Base-by-base conservation (phyloP, 192 early-diverging fungal genomes). In the Entophlyctis luteolus region DNA sequence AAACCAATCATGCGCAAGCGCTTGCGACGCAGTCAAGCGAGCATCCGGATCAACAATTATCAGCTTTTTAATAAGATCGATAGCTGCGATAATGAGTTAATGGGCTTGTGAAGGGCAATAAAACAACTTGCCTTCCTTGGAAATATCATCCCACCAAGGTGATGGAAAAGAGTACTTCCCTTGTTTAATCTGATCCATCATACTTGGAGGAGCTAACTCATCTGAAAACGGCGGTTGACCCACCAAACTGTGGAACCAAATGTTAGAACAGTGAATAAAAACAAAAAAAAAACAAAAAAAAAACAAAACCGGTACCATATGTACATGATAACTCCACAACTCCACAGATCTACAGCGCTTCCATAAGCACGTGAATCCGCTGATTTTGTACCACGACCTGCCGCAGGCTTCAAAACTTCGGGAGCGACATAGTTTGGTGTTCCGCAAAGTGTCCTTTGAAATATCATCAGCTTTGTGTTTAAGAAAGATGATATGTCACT, bases 281-380 rank as follows among this genome's bases (percentile, higher is more conserved):
- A 45, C 42, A 0, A 20, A 12, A 20, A 45, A 0, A 66, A 52
- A 12, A 3, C 72, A 52, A n/a, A n/a, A n/a, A n/a, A n/a, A n/a
- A n/a, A n/a, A n/a, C n/a, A n/a, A n/a, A n/a, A n/a, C n/a, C n/a
- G n/a, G n/a, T 33, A 69, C 75, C 89, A 91, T 46, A 93, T 86
- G 71, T 92, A 95, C 29, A 93, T 69, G 20, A 94, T 87, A 0
- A 93, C 92, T 12, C 93, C 93, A n/a, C 88, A 75, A 63, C 88
- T 90, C 93, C 93, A 96, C 75, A 96, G 77, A 67, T 96, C 93
- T 4, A 91, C 91, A 22, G 73, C 75, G 33, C 80, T 81, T 36
- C 81, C 76, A 73, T 90, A 89, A 12, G 42, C 52, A 3, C 69
- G 23, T 1, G 10, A 25, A 10, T 31, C 54, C 8, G 18, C 28